These are phyloP conservation scores for Rhododendron ferrugineum DNA, from an alignment of 148 eudicot genomes.

Conservation along the genomic window DNA sequence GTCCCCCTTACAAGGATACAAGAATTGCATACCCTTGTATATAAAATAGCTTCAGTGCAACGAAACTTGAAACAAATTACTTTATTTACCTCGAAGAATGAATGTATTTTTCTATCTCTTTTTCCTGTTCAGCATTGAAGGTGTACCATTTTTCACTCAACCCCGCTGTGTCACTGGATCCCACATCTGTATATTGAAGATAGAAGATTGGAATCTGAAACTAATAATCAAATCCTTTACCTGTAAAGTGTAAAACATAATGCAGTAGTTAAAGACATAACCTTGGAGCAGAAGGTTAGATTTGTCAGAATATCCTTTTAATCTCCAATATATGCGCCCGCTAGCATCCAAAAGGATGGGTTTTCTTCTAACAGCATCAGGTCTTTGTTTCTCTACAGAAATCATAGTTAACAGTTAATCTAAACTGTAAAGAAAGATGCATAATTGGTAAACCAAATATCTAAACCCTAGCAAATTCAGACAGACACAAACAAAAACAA, in stretches of 20 bases:
- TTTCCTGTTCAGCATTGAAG: constrained; percentile 44
- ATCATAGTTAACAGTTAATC: not conserved
- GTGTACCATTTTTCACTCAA: constrained; percentile 66
- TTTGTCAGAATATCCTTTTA: constrained; percentile 33
- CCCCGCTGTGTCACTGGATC: constrained; percentile 27
- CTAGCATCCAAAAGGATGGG: constrained; percentile 37
- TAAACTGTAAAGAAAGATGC: not conserved
- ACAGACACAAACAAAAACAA: not conserved
- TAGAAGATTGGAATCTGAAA: not conserved
- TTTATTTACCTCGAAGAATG: constrained; percentile 37
- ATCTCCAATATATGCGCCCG: constrained; percentile 61
- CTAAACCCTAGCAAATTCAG: not conserved
- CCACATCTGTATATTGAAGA: constrained; percentile 44
- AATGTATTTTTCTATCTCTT: constrained; percentile 39
- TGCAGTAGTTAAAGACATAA: constrained; percentile 19
- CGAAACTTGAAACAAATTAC: constrained; percentile 7
- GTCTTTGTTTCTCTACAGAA: constrained; percentile 36
- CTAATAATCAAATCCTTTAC: not conserved
- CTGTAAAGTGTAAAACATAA: not conserved
- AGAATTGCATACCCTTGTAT: not conserved
- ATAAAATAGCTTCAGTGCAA: not conserved
- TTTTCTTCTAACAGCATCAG: constrained; percentile 57
- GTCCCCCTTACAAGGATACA: not conserved
- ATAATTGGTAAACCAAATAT: not conserved
- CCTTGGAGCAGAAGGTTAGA: constrained; percentile 34